A percentile compares a stretch with the other conserved stretches of the same genome.
These are phyloP conservation scores for Davidsoniella neocaledoniae DNA, from an alignment of 2,329 filamentous ascomycete genomes.

Conservation along the genomic window DNA sequence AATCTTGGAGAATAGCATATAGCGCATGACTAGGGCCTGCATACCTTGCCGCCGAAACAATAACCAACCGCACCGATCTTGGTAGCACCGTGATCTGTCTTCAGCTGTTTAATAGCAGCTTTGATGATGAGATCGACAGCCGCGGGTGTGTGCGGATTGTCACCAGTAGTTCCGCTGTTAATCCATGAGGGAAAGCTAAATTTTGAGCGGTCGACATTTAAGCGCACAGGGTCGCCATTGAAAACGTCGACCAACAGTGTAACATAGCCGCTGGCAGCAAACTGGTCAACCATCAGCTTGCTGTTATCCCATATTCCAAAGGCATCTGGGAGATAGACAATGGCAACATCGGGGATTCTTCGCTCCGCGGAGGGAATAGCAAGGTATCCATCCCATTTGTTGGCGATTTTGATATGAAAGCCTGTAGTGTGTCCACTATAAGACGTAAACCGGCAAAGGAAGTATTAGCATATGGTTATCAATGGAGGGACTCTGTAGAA, in stretches of 20 bases:
- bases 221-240: slow-evolving; percentile 18
- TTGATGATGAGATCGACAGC: slow-evolving; percentile 19
- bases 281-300: slow-evolving; percentile 23
- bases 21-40: not conserved
- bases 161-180: slow-evolving; percentile 25
- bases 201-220: slow-evolving; percentile 17
- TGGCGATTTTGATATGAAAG: slow-evolving; percentile 27
- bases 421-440: slow-evolving; percentile 32
- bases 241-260: slow-evolving; percentile 21
- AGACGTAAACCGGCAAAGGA: not conserved
- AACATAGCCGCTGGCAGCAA: slow-evolving; percentile 20
- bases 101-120: slow-evolving; percentile 35
- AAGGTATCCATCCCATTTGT: slow-evolving; percentile 32
- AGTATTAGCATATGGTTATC: not conserved
- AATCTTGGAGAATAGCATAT: too few species aligned
- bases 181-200: slow-evolving; percentile 27
- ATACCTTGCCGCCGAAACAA: slow-evolving; percentile 57
- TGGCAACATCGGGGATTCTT: slow-evolving; percentile 18
- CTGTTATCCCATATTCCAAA: slow-evolving; percentile 31
- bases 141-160: slow-evolving; percentile 25
- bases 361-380: slow-evolving; percentile 24
- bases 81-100: slow-evolving; percentile 35
- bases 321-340: slow-evolving; percentile 33
- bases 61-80: slow-evolving; percentile 52
- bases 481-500: too few species aligned